These are phyloP conservation scores for Podila verticillata DNA, from an alignment of 192 early-diverging fungal species.

Conservation along the genomic window DNA sequence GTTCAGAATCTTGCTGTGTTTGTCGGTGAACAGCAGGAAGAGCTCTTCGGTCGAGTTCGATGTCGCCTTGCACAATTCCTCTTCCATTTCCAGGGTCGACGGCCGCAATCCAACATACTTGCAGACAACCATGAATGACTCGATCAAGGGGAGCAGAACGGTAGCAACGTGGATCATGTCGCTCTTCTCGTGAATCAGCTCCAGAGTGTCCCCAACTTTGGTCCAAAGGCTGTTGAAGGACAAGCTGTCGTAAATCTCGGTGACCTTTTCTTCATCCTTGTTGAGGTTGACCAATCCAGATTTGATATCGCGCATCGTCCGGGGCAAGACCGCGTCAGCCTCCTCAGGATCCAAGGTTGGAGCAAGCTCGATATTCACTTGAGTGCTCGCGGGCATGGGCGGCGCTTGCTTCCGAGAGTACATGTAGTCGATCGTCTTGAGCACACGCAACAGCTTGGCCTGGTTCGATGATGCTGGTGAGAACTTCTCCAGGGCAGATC, in stretches of 20 bases:
- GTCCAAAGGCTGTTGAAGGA: slow-evolving; percentile 80
- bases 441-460: slow-evolving; percentile 89
- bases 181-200: slow-evolving; percentile 75
- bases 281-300: slow-evolving; percentile 24
- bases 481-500: slow-evolving; percentile 78
- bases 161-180: slow-evolving; percentile 93
- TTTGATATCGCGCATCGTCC: slow-evolving; percentile 55
- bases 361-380: slow-evolving; percentile 55
- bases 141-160: slow-evolving; percentile 92
- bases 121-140: slow-evolving; percentile 98
- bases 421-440: slow-evolving; percentile 95
- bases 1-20: slow-evolving; percentile 96
- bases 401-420: slow-evolving; percentile 62
- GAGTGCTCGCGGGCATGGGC: slow-evolving; percentile 47
- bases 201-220: slow-evolving; percentile 76
- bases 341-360: slow-evolving; percentile 56
- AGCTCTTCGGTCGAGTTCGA: slow-evolving; percentile 65
- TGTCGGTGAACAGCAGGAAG: slow-evolving; percentile 93
- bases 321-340: slow-evolving; percentile 40
- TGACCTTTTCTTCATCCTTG: slow-evolving; percentile 60
- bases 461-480: slow-evolving; percentile 88
- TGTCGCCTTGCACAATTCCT: slow-evolving; percentile 19
- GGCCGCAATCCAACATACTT: slow-evolving; percentile 78
- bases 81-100: slow-evolving; percentile 49
- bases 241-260: slow-evolving; percentile 60